A percentile compares a stretch with the other conserved stretches of the same genome.
These are phyloP conservation scores for Argentina anserina DNA, from an alignment of 306 rosid species.

Conservation along the genomic window DNA sequence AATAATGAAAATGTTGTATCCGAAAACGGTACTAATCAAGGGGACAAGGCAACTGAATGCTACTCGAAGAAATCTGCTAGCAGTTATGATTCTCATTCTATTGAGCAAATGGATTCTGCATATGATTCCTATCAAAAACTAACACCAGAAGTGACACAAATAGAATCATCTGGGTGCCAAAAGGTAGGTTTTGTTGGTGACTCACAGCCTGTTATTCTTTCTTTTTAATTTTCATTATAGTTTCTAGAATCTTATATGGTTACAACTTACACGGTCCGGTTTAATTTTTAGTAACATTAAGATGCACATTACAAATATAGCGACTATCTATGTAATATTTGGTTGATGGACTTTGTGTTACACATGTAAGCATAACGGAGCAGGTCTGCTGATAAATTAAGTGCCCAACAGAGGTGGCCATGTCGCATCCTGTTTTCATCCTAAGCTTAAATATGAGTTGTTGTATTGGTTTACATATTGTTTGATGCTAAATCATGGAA, in stretches of 20 bases:
- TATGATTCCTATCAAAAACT: conserved; percentile 49
- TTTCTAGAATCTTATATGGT: neutral
- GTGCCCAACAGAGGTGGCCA: neutral
- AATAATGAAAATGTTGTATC: conserved; percentile 43
- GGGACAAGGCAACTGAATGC: conserved; percentile 54
- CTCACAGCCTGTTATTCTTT: neutral
- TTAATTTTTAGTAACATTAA: neutral
- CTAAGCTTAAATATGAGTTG: neutral
- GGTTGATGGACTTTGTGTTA: neutral
- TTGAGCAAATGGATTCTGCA: conserved; percentile 63
- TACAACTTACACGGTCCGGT: neutral
- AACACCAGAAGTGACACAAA: conserved; percentile 32
- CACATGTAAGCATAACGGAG: neutral
- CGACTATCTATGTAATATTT: neutral
- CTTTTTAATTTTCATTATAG: neutral
- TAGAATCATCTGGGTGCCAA: conserved; percentile 37
- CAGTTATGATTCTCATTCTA: conserved; percentile 63
- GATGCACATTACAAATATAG: neutral
- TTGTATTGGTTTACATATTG: neutral
- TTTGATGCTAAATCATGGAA: neutral
- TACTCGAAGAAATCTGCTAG: conserved; percentile 43
- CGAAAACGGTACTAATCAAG: conserved; percentile 36
- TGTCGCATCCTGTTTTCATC: neutral
- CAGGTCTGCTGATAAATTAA: neutral
- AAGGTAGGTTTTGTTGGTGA: conserved; percentile 37